Percentiles rank a stretch among this genome's conserved stretches.
Evolutionary conservation across 768 basidiomycete species (phyloP).

Genomic region (Suillus lakei): DNA sequence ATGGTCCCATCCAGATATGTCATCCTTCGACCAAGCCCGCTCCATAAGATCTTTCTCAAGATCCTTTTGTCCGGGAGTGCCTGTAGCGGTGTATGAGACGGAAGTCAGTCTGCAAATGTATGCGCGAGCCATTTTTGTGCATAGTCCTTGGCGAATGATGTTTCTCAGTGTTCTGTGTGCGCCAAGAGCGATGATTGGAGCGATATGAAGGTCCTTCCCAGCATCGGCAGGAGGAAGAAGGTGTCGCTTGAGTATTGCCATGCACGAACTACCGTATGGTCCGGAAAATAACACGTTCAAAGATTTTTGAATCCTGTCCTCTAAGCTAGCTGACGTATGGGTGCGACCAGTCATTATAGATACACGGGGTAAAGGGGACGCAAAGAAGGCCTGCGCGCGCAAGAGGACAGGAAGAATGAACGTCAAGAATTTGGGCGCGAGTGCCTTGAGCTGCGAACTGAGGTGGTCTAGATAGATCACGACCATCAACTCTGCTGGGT

Average conservation of each 20-base stretch:
- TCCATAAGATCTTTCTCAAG: conserved; percentile 70
- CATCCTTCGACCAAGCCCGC: conserved; percentile 74
- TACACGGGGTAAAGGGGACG: conserved; percentile 70
- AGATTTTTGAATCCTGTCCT: conserved; percentile 61
- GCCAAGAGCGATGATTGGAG: conserved; percentile 54
- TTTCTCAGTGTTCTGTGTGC: conserved; percentile 66
- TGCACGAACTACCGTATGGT: conserved; percentile 67
- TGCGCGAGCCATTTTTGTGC: conserved; percentile 65
- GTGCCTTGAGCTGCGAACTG: conserved; percentile 59
- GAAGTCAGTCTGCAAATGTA: conserved; percentile 62
- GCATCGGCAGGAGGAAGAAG: conserved; percentile 52
- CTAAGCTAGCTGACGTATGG: conserved; percentile 40
- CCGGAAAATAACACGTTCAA: conserved; percentile 64
- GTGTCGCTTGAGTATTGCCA: conserved; percentile 62
- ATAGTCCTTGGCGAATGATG: conserved; percentile 64
- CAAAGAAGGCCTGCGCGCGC: conserved; percentile 66
- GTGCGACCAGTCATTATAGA: conserved; percentile 50
- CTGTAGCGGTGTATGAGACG: conserved; percentile 59
- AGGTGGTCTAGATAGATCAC: conserved; percentile 69
- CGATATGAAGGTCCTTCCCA: conserved; percentile 26
- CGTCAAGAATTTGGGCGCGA: conserved; percentile 57
- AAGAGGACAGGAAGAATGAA: conserved; percentile 75
- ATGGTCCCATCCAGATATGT: conserved; percentile 70
- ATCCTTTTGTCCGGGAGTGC: conserved; percentile 61
- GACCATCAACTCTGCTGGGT: conserved; percentile 67